A percentile compares a stretch with the other conserved stretches of the same genome.
phyloP scores from a whole-genome alignment of 2,329 filamentous ascomycete species.

The Nigrograna mackinnonii region DNA sequence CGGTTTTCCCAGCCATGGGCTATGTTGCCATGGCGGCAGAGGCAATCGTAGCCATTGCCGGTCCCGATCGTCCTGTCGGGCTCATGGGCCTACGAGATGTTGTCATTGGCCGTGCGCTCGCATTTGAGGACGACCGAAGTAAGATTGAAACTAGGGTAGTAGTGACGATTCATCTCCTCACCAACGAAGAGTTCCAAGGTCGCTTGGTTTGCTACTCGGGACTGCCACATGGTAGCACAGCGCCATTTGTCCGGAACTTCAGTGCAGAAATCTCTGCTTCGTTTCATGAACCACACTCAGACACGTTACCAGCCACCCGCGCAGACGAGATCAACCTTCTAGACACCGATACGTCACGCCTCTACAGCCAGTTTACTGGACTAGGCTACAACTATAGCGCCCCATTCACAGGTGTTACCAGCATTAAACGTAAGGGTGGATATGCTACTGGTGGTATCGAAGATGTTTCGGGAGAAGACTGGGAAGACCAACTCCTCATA shows the following conservation, averaged over 20 bases:
- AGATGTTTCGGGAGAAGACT: conserved; percentile 2
- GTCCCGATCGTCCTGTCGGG: conserved; percentile 3
- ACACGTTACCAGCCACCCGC: conserved; percentile 4
- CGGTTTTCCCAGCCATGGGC: conserved; percentile 49
- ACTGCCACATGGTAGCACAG: neutral
- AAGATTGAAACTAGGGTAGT: conserved; percentile 3
- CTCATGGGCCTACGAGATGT: conserved; percentile 15
- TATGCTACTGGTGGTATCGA: conserved; percentile 7
- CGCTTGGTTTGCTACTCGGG: no score
- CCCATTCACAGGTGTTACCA: conserved; percentile 8
- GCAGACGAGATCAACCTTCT: conserved; percentile 10
- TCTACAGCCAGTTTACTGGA: conserved; percentile 18
- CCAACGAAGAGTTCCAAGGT: conserved; percentile 3
- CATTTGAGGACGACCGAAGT: conserved; percentile 8
- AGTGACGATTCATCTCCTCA: neutral
- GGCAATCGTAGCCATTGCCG: conserved; percentile 4
- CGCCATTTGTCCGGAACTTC: conserved; percentile 5
- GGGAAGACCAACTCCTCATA: conserved; percentile 29
- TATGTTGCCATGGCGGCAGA: conserved; percentile 44
- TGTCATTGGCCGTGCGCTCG: conserved; percentile 15
- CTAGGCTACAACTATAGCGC: conserved; percentile 24
- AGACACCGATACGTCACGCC: conserved; percentile 5
- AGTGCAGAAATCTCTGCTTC: conserved; percentile 3
- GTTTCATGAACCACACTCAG: conserved; percentile 1
- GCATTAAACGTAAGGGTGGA: conserved; percentile 10